Percentiles rank a stretch among this genome's conserved stretches.
phyloP scores from a whole-genome alignment of 148 eudicot species.

The Talinum fruticosum region DNA sequence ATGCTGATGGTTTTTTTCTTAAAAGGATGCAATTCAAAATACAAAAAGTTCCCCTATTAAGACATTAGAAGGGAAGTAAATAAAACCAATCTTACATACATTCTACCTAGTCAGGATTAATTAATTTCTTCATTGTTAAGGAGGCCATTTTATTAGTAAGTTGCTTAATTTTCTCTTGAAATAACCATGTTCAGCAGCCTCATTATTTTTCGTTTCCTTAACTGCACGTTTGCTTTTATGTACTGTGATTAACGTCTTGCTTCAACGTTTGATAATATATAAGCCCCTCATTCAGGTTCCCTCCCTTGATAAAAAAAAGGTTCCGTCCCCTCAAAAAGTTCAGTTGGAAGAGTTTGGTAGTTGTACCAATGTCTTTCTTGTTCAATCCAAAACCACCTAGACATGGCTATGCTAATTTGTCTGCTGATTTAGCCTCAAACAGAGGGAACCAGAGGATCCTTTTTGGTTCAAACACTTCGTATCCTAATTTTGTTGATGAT shows the following conservation, averaged over 20 bases:
- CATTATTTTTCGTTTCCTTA: not conserved
- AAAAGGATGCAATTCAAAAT: not conserved
- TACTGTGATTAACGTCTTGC: not conserved
- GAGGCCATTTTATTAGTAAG: not conserved
- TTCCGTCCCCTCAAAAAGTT: no score
- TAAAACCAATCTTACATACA: not conserved
- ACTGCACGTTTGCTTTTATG: not conserved
- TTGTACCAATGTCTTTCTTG: constrained; percentile 1
- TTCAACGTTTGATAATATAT: not conserved
- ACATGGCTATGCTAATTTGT: not conserved
- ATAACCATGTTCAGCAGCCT: not conserved
- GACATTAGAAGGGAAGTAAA: not conserved
- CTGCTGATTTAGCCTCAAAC: not conserved
- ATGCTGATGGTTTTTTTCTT: not conserved
- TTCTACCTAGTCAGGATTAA: not conserved
- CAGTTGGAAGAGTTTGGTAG: not conserved
- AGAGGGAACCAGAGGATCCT: not conserved
- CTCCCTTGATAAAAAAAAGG: no score
- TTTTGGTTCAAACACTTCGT: not conserved
- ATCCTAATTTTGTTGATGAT: not conserved
- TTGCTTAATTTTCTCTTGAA: not conserved
- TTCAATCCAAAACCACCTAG: not conserved
- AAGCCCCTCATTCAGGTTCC: not conserved
- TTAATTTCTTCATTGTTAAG: not conserved
- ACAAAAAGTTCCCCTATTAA: not conserved